Evolutionary conservation across 176 grass and related monocot species (phyloP).

Genomic region (Alloteropsis semialata): DNA sequence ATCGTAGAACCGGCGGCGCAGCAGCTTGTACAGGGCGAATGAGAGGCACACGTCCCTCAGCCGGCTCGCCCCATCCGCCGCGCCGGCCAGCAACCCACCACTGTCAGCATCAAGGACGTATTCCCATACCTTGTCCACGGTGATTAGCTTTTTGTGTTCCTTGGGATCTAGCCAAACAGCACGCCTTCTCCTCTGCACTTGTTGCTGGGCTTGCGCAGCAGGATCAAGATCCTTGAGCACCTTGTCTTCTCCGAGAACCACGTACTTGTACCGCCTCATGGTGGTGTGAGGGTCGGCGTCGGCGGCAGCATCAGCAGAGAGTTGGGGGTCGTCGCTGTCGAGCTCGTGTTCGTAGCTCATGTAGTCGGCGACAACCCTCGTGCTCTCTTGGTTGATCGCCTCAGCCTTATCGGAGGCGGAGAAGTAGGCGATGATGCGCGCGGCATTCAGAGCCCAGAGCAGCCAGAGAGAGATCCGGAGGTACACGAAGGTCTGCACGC

Average conservation of each 20-base stretch:
- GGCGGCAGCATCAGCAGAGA: neutral
- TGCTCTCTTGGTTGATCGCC: neutral
- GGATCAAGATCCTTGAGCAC: neutral
- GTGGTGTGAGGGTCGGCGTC: too few species aligned
- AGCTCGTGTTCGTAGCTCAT: constrained; percentile 24
- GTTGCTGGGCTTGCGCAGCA: too few species aligned
- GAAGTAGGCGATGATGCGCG: neutral
- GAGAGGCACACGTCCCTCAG: constrained; percentile 27
- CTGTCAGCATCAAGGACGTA: neutral
- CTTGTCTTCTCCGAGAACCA: constrained; percentile 18
- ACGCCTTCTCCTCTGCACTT: neutral
- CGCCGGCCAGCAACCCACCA: neutral
- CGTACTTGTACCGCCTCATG: constrained; percentile 26
- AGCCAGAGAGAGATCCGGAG: constrained; percentile 12
- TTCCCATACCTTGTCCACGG: constrained; percentile 14
- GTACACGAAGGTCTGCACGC: neutral
- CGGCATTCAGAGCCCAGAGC: constrained; percentile 4
- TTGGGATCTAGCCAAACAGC: neutral
- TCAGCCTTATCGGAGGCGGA: neutral
- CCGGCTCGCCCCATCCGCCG: too few species aligned
- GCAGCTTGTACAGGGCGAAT: constrained; percentile 22
- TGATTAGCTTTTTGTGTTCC: neutral
- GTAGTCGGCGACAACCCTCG: constrained; percentile 12
- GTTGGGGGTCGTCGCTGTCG: neutral
- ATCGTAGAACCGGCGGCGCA: constrained; percentile 3